Percentiles rank a stretch among this genome's conserved stretches.
These are phyloP conservation scores for Benincasa hispida DNA, from an alignment of 306 rosid species.

Conservation along the genomic window DNA sequence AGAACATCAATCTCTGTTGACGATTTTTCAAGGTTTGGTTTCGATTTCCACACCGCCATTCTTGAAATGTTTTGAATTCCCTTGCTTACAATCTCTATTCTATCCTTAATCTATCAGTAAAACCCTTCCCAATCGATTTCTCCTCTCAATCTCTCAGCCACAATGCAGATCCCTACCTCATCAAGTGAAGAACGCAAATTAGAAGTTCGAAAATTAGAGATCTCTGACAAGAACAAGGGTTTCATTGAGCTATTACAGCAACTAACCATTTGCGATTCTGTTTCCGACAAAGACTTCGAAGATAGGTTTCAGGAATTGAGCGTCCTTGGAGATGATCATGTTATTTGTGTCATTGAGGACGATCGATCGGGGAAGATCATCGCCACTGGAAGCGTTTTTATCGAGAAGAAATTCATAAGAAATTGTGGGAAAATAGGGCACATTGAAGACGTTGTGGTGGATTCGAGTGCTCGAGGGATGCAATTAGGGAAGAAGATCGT, in stretches of 20 bases:
- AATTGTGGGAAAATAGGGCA: slow-evolving; percentile 70
- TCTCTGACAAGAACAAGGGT: slow-evolving; percentile 62
- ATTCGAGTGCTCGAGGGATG: slow-evolving; percentile 45
- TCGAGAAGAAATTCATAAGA: slow-evolving; percentile 54
- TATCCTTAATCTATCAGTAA: not conserved
- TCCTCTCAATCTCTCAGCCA: not conserved
- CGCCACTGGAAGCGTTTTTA: slow-evolving; percentile 56
- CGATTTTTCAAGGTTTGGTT: not conserved
- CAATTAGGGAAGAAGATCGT: slow-evolving; percentile 43
- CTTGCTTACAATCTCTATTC: not conserved
- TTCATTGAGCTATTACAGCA: slow-evolving; percentile 59
- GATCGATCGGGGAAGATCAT: slow-evolving; percentile 33
- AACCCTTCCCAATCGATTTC: not conserved
- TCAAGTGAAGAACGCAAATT: slow-evolving; percentile 18
- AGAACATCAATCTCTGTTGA: not conserved
- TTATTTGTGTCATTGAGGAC: slow-evolving; percentile 53
- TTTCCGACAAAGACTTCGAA: slow-evolving; percentile 51
- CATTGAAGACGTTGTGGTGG: slow-evolving; percentile 74
- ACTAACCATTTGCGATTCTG: slow-evolving; percentile 57
- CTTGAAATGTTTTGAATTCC: not conserved
- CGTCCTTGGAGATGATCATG: slow-evolving; percentile 50
- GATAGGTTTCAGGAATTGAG: slow-evolving; percentile 44
- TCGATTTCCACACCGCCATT: not conserved
- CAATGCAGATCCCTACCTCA: not conserved
- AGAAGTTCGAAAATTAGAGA: slow-evolving; percentile 36